These are phyloP conservation scores for Pisolithus sp. DNA, from an alignment of 768 basidiomycete genomes.

Conservation along the genomic window DNA sequence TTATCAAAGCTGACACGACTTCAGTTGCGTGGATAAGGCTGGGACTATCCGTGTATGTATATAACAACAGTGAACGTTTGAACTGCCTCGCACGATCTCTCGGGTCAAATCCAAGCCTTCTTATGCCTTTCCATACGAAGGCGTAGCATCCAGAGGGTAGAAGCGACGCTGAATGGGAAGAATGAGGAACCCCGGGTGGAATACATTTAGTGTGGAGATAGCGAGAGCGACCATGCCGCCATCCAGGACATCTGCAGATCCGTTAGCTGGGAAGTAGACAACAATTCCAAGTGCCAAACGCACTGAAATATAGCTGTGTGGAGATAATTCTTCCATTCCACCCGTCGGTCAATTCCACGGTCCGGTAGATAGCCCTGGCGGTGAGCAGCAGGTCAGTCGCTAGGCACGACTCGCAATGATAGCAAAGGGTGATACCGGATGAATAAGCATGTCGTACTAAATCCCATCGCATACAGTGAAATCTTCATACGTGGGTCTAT, in stretches of 20 bases:
- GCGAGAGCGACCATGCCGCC: slow-evolving; percentile 28
- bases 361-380: slow-evolving; percentile 42
- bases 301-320: slow-evolving; percentile 43
- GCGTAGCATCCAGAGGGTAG: too few species aligned
- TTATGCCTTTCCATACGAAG: too few species aligned
- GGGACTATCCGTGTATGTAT: too few species aligned
- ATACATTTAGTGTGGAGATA: slow-evolving; percentile 24
- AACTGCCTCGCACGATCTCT: too few species aligned
- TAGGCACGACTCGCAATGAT: background rate
- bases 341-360: slow-evolving; percentile 29
- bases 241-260: slow-evolving; percentile 15
- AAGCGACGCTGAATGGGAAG: slow-evolving; percentile 9
- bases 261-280: background rate
- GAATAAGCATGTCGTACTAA: slow-evolving; percentile 41
- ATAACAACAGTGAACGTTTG: too few species aligned
- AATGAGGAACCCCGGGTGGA: slow-evolving; percentile 22
- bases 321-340: slow-evolving; percentile 46
- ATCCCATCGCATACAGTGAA: slow-evolving; percentile 24
- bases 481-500: slow-evolving; percentile 9
- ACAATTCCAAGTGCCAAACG: slow-evolving; percentile 16
- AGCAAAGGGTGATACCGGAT: slow-evolving; percentile 34
- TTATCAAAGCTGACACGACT: too few species aligned
- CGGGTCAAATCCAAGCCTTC: too few species aligned
- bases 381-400: background rate
- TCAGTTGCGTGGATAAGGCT: too few species aligned